Base-by-base conservation (phyloP, 352 stramenopile species). In the Thalassiosira livingstoniorum region DNA sequence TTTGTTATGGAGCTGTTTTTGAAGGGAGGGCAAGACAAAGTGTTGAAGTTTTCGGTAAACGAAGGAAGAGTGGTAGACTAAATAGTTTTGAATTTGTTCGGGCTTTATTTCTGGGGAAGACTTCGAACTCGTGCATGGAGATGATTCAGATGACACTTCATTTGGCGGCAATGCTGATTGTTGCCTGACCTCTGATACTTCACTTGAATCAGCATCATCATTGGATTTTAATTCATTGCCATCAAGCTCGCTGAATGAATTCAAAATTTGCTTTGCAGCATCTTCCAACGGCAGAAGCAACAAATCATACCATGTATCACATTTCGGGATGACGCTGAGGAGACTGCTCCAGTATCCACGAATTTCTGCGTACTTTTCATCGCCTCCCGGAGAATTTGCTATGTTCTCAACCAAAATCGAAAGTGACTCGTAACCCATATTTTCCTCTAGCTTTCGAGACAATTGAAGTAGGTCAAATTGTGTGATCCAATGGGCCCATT, bases 1-100 rank as follows among this genome's bases (percentile, higher is more conserved):
- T 51, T 51, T 51, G 21, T 53, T 21, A n/a, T 35, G 18, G 4
- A 23, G 31, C 31, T 29, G 18, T 29, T 57, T 45, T 58, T 67
- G 67, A 18, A 76, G 53, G n/a, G 35, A 58, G 4, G 67, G 67
- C 10, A 67, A 55, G 43, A 43, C 10, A 39, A 76, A 29, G 54
- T 76, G 18, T 43, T 76, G 23, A 27, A 76, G 25, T 23, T 58
- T 55, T 35, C 23, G 18, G 11, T 58, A 43, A 0, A 27, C 43
- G 2, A 60, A 11, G 3, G 53, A 42, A 21, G 67, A 15, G 10
- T 67, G 67, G n/a, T 66, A 45, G 2, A 64, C 25, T 18, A 76
- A 47, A 58, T 58, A 76, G 42, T 37, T 53, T 51, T 67, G 34
- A 32, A 60, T 58, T 31, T 39, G 21, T 67, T 67, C 25, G 34